Percentiles rank a stretch among this genome's conserved stretches.
These are phyloP conservation scores for Ogataea populi-albae DNA, from an alignment of 805 yeast genomes.

Conservation along the genomic window DNA sequence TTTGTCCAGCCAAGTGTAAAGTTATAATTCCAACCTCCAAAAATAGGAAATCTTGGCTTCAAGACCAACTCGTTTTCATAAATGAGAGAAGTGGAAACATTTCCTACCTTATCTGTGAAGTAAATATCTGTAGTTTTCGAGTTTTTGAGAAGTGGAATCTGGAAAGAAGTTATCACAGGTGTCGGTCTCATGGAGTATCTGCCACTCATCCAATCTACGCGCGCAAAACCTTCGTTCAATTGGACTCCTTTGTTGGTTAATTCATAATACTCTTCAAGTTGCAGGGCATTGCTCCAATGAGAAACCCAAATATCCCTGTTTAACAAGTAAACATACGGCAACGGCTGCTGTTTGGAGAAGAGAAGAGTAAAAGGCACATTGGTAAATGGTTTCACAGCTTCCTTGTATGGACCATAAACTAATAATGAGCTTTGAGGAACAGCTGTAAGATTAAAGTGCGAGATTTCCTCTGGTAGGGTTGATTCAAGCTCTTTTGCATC, in stretches of 20 bases:
- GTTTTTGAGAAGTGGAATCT: conserved; percentile 49
- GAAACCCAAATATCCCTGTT: conserved; percentile 85
- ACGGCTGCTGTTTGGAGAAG: conserved; percentile 64
- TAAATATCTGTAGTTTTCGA: conserved; percentile 58
- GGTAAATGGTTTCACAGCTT: conserved; percentile 43
- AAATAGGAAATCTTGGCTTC: conserved; percentile 88
- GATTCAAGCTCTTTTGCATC: conserved; percentile 16
- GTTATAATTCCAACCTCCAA: conserved; percentile 95
- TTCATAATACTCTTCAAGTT: conserved; percentile 85
- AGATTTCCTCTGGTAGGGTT: conserved; percentile 23
- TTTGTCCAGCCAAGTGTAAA: conserved; percentile 94
- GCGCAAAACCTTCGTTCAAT: conserved; percentile 68
- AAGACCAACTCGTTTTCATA: conserved; percentile 49
- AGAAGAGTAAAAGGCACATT: conserved; percentile 50
- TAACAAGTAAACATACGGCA: conserved; percentile 56
- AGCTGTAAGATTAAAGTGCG: conserved; percentile 24
- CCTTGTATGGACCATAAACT: conserved; percentile 53
- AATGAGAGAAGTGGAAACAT: conserved; percentile 72
- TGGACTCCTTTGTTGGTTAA: conserved; percentile 72
- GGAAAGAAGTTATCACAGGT: conserved; percentile 60
- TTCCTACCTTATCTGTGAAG: conserved; percentile 87
- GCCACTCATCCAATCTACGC: conserved; percentile 71
- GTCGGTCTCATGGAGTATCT: conserved; percentile 48
- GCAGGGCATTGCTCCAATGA: conserved; percentile 68
- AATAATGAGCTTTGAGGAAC: conserved; percentile 39